Base-by-base conservation (phyloP, 306 rosid genomes). In the Lathyrus oleraceus region DNA sequence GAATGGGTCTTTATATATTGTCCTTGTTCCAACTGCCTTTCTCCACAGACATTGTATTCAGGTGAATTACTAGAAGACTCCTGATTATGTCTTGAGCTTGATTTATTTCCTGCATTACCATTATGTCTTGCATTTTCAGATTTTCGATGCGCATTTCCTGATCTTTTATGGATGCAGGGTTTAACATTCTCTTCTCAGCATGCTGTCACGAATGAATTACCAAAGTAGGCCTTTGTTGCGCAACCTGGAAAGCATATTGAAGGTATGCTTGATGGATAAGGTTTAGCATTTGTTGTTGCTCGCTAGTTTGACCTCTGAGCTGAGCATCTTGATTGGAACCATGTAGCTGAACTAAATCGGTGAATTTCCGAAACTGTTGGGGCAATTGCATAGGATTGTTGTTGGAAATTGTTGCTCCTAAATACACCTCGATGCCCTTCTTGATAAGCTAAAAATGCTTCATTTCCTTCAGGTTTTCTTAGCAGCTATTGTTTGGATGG, bases 261-360 rank as follows among this genome's bases (percentile, higher is more conserved):
- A 86, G 84, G 81, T 95, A 95, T 75, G 95, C 95, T 79, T 94
- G 97, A 57, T 91, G 97, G 23, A 79, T 81, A 65, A 96, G 95
- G 81, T 84, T 91, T 23, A 77, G 65, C 67, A 79, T 85, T 72
- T 91, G 99, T n/a, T n/a, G n/a, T n/a, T n/a, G n/a, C n/a, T n/a
- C n/a, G n/a, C n/a, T n/a, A n/a, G n/a, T n/a, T n/a, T n/a, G n/a
- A n/a, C n/a, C n/a, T n/a, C n/a, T n/a, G n/a, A n/a, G n/a, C n/a
- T n/a, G n/a, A n/a, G n/a, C n/a, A n/a, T n/a, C n/a, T n/a, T n/a
- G n/a, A n/a, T n/a, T n/a, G n/a, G n/a, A n/a, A n/a, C n/a, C n/a
- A n/a, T n/a, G n/a, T n/a, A n/a, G n/a, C n/a, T n/a, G n/a, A n/a
- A n/a, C n/a, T n/a, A n/a, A n/a, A n/a, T n/a, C n/a, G n/a, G n/a